phyloP scores from a whole-genome alignment of 2,329 filamentous ascomycete genomes.

The Fusarium albidum region DNA sequence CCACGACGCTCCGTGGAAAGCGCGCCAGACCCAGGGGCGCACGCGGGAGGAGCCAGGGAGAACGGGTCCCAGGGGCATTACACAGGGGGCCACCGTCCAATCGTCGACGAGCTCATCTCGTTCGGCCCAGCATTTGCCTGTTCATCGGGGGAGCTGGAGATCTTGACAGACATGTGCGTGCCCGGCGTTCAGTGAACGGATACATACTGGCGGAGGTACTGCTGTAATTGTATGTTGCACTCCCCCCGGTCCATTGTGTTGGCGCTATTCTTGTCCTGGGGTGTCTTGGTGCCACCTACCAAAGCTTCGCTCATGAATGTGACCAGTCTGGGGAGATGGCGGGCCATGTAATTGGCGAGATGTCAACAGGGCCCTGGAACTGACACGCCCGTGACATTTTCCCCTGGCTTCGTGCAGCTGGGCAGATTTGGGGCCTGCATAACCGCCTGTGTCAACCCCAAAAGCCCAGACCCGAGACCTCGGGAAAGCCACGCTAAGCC shows the following conservation, averaged over 20 bases:
- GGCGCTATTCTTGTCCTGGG: background rate
- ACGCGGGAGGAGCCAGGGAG: background rate
- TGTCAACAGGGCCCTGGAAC: slow-evolving; percentile 5
- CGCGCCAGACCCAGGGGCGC: background rate
- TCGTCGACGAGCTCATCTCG: slow-evolving; percentile 11
- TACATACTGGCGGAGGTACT: no score
- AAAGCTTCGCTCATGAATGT: background rate
- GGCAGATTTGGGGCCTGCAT: slow-evolving; percentile 29
- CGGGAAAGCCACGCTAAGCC: slow-evolving; percentile 18
- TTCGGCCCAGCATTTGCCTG: slow-evolving; percentile 2
- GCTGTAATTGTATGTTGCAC: no score
- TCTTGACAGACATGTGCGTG: slow-evolving; percentile 5
- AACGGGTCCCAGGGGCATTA: no score
- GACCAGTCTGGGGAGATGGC: background rate
- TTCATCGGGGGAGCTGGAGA: slow-evolving; percentile 16
- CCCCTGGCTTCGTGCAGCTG: slow-evolving; percentile 21
- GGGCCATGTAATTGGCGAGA: slow-evolving; percentile 1
- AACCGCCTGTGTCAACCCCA: slow-evolving; percentile 14
- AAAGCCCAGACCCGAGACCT: slow-evolving; percentile 26
- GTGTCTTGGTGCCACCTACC: background rate
- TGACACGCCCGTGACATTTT: slow-evolving; percentile 8
- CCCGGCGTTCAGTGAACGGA: no score
- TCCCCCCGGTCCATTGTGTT: background rate
- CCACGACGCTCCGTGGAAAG: slow-evolving; percentile 17
- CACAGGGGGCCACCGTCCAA: slow-evolving; percentile 4